phyloP scores from a whole-genome alignment of 1,284 basidiomycete genomes.

The Papiliotrema flavescens region DNA sequence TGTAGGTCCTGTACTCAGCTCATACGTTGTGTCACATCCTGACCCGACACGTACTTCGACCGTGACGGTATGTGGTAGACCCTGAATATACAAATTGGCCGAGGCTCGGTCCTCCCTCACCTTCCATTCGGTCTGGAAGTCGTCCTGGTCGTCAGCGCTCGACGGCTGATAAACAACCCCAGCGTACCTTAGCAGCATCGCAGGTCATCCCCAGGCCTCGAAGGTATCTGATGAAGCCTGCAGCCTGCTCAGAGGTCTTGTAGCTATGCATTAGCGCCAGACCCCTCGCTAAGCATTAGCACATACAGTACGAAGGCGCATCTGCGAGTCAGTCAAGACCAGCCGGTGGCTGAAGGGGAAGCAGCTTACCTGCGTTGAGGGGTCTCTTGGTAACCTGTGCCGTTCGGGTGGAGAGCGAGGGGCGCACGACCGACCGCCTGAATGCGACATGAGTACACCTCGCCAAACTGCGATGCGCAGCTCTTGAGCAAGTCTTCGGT shows the following conservation, averaged over 20 bases:
- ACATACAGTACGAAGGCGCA: constrained; percentile 35
- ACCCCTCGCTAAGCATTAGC: no score
- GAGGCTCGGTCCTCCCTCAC: constrained; percentile 37
- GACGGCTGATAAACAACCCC: no score
- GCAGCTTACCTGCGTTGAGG: constrained; percentile 2
- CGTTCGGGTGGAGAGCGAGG: neutral
- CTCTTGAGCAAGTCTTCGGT: constrained; percentile 20
- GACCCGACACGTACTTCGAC: constrained; percentile 19
- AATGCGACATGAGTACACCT: constrained; percentile 27
- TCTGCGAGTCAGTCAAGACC: constrained; percentile 7
- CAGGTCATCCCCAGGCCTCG: constrained; percentile 13
- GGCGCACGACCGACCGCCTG: constrained; percentile 6
- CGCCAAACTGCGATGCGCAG: constrained; percentile 24
- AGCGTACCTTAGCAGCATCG: constrained; percentile 30
- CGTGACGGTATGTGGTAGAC: constrained; percentile 25
- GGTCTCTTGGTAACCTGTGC: neutral
- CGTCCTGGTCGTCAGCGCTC: constrained; percentile 20
- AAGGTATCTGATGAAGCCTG: constrained; percentile 23
- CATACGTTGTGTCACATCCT: neutral
- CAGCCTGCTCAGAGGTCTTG: constrained; percentile 20
- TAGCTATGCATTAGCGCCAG: no score
- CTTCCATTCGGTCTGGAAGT: constrained; percentile 35
- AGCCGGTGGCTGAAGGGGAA: neutral
- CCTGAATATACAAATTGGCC: constrained; percentile 39
- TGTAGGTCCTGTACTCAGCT: constrained; percentile 20